phyloP scores from a whole-genome alignment of 257 asterid genomes.

The Plantago elongata region DNA sequence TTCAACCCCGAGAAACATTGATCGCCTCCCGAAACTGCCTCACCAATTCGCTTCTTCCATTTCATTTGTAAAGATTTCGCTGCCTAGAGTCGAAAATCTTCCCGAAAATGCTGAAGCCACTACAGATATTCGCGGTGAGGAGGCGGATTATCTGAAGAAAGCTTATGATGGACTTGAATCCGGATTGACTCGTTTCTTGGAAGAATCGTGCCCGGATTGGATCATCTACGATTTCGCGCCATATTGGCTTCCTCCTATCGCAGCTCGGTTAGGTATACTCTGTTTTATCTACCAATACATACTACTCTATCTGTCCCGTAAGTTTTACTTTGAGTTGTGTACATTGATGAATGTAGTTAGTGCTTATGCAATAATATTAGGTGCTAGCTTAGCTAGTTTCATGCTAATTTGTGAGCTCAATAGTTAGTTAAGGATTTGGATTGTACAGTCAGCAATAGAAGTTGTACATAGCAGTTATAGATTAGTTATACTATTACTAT shows the following conservation, averaged over 20 bases:
- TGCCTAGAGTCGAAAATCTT: constrained; percentile 21
- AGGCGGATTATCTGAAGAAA: constrained; percentile 10
- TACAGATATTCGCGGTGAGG: constrained; percentile 7
- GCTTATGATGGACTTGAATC: constrained; percentile 23
- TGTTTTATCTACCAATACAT: too few species aligned
- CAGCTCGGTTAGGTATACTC: constrained; percentile 6
- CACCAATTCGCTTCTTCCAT: constrained; percentile 20
- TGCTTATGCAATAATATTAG: too few species aligned
- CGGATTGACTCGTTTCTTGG: constrained; percentile 19
- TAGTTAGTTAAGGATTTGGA: too few species aligned
- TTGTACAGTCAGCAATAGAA: too few species aligned
- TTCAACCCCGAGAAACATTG: constrained; percentile 44
- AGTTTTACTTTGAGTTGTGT: too few species aligned
- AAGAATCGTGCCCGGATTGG: constrained; percentile 21
- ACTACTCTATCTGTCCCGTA: too few species aligned
- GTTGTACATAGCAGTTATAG: too few species aligned
- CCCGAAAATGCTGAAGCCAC: constrained; percentile 25
- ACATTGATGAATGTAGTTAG: too few species aligned
- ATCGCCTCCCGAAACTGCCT: constrained; percentile 42
- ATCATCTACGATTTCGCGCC: constrained; percentile 30
- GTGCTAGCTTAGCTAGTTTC: too few species aligned
- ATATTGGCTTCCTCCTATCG: constrained; percentile 29
- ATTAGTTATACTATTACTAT: too few species aligned
- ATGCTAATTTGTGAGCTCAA: too few species aligned
- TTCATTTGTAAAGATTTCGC: constrained; percentile 28